Conservation (phyloP, 2,329 filamentous ascomycete species). For the Cercospora sp. region DNA sequence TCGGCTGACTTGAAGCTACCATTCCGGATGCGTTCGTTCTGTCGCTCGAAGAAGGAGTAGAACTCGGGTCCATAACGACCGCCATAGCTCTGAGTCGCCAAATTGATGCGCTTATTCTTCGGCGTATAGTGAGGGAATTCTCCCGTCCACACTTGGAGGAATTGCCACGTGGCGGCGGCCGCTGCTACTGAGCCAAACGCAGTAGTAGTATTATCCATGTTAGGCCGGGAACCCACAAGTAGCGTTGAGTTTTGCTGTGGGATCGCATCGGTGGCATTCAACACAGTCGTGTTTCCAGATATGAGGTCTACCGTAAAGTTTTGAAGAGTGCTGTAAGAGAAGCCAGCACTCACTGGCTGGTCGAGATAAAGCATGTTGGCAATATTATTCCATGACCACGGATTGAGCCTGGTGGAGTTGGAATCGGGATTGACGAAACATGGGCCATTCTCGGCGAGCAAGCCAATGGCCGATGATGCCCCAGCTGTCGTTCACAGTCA, state of each 20-base stretch:
- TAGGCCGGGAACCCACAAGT: too few species aligned
- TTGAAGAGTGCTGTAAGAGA: conserved; percentile 27
- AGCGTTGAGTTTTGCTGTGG: too few species aligned
- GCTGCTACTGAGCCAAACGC: conserved; percentile 50
- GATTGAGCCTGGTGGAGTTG: conserved; percentile 53
- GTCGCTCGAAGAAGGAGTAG: conserved; percentile 55
- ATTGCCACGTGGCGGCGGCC: conserved; percentile 59
- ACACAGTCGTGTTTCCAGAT: neutral
- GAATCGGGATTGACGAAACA: conserved; percentile 57
- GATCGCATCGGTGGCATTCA: too few species aligned
- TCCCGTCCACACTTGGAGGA: conserved; percentile 64
- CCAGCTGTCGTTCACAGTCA: conserved; percentile 40
- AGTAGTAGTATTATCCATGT: too few species aligned
- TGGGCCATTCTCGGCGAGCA: conserved; percentile 54
- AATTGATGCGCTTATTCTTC: conserved; percentile 2
- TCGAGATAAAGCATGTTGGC: conserved; percentile 61
- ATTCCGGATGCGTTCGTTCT: conserved; percentile 56
- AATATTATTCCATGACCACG: conserved; percentile 42
- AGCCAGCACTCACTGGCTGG: conserved; percentile 50
- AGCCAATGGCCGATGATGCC: conserved; percentile 52
- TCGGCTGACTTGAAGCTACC: conserved; percentile 49
- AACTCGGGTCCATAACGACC: conserved; percentile 66
- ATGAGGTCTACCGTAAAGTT: conserved; percentile 42
- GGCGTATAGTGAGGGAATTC: conserved; percentile 62
- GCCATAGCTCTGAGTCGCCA: conserved; percentile 28